These are phyloP conservation scores for Claviceps maximensis DNA, from an alignment of 2,329 filamentous ascomycete genomes.

Conservation along the genomic window DNA sequence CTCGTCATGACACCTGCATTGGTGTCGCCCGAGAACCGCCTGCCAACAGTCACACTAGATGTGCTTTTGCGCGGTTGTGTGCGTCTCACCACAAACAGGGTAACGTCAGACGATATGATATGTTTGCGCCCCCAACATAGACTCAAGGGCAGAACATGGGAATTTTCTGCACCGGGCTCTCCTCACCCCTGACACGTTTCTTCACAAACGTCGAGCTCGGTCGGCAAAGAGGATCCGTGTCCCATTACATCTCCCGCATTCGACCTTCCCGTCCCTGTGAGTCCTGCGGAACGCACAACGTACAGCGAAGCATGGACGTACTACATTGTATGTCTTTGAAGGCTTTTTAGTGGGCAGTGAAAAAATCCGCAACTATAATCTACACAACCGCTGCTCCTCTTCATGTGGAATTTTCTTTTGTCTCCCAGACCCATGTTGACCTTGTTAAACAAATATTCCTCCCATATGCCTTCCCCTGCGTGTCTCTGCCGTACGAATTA, in stretches of 20 bases:
- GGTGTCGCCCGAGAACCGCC: not conserved
- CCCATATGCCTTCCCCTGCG: not conserved
- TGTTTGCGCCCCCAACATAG: not conserved
- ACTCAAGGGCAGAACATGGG: not conserved
- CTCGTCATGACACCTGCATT: not conserved
- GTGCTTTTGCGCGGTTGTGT: not conserved
- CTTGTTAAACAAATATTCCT: constrained; percentile 10
- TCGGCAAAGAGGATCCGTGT: not conserved
- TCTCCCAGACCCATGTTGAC: constrained; percentile 9
- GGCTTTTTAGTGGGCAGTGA: constrained; percentile 22
- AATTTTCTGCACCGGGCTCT: not conserved
- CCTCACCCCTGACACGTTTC: not conserved
- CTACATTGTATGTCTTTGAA: constrained; percentile 7
- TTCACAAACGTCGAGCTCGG: not conserved
- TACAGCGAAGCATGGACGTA: not conserved
- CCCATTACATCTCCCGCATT: not conserved
- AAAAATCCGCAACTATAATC: constrained; percentile 24
- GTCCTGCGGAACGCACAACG: not conserved
- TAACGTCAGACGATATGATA: not conserved
- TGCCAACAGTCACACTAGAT: constrained; percentile 1
- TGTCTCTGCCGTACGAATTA: constrained; percentile 5
- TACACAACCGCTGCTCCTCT: constrained; percentile 21
- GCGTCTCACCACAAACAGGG: constrained; percentile 3
- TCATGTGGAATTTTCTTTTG: constrained; percentile 10
- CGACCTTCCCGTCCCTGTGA: not conserved